Evolutionary conservation across 164 flowering plant genomes (phyloP), one percentile per base, ranked within the genome.

Genomic region (Umbellularia californica): DNA sequence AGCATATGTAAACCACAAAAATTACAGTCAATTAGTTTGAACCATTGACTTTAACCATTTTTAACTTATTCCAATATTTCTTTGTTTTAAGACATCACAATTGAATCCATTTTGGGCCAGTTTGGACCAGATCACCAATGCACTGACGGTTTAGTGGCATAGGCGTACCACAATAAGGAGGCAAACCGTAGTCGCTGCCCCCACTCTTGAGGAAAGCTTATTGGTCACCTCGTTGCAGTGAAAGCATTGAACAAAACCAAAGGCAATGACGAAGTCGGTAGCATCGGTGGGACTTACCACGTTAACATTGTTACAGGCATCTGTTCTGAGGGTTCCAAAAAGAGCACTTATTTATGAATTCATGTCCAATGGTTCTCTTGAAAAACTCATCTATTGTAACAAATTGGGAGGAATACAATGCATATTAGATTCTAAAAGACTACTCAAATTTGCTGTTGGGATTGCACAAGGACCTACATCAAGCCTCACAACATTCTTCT

Each of bases 221-320:
- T 83, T 72, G 82, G 87, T 2, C 66, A 75, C 19, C 67, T 71
- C 3, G 86, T 85, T 2, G 88, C 88, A 15, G 83, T 85, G 27
- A 87, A 87, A 72, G 70, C 85, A 1, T 66, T 87, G 68, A 78
- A 58, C 12, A 70, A 79, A 11, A 79, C 77, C 24, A 55, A 68
- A 14, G 35, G 65, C 24, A 68, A 68, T 58, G 72, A 71, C 64
- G 75, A 76, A 23, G 74, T 72, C 24, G 51, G 66, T n/a, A 28
- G 50, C 74, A 72, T 72, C 60, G 74, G 74, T 12, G 19, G 74
- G 50, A 58, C 50, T 58, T 14, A 30, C 67, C 67, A 72, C 33
- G 74, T 72, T 0, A 72, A 72, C n/a, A 19, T 72, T n/a, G n/a
- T n/a, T n/a, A n/a, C n/a, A n/a, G 69, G 75, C 3, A 64, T 72